phyloP scores from a whole-genome alignment of 2,329 filamentous ascomycete species.

The Venturiaceae sp. region DNA sequence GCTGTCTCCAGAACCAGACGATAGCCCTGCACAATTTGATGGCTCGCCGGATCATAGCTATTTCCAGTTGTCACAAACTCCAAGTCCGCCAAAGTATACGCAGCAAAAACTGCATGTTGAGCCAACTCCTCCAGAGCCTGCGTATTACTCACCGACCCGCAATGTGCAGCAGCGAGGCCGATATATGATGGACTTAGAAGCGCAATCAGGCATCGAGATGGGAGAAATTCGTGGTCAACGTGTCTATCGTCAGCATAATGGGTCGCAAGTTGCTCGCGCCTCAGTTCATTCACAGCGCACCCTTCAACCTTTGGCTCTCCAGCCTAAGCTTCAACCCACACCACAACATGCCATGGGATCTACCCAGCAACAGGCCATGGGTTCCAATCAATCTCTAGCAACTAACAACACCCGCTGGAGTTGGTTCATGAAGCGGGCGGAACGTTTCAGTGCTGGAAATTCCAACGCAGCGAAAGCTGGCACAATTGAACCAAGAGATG shows the following conservation, averaged over 20 bases:
- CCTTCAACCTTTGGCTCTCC: not conserved
- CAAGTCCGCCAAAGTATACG: not conserved
- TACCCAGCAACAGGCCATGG: not conserved
- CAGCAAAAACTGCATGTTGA: not conserved
- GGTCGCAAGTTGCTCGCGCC: not conserved
- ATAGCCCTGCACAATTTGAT: not conserved
- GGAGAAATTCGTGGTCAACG: not conserved
- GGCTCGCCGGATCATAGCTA: not conserved
- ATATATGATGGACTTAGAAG: not conserved
- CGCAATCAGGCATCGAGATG: not conserved
- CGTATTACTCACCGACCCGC: not conserved
- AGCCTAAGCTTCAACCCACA: not conserved
- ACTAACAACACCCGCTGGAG: not conserved
- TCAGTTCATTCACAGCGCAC: not conserved
- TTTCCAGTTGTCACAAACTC: not conserved
- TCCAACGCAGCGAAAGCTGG: not conserved
- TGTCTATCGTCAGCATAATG: not conserved
- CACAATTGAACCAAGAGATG: not conserved
- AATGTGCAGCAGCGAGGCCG: not conserved
- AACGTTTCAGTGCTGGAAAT: not conserved
- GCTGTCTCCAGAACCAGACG: not conserved
- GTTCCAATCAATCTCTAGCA: not conserved
- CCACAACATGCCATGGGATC: not conserved
- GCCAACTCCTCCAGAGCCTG: not conserved
- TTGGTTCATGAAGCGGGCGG: not conserved